A percentile compares a stretch with the other conserved stretches of the same genome.
These are phyloP conservation scores for Zoysia matrella DNA, from an alignment of 202 grass and related monocot genomes.

Conservation along the genomic window DNA sequence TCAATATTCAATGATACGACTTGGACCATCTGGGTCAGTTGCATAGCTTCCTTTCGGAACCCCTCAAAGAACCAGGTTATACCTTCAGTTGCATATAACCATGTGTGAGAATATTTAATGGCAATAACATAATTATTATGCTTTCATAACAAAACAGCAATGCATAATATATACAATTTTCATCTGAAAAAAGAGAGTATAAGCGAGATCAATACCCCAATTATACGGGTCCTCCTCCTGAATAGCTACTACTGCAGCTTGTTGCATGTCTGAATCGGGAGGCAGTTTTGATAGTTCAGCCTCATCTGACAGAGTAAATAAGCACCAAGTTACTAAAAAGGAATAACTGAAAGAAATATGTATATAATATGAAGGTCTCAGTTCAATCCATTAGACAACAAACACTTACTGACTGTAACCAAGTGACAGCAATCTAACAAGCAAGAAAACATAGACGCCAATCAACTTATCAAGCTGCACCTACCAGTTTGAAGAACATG, in stretches of 20 bases:
- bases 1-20: constrained; percentile 84
- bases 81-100: constrained; percentile 59
- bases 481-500: too few species aligned
- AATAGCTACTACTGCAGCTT: constrained; percentile 73
- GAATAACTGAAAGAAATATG: constrained; percentile 20
- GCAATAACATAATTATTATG: background rate
- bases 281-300: constrained; percentile 66
- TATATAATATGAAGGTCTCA: constrained; percentile 7
- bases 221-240: constrained; percentile 88
- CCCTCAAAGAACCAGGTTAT: constrained; percentile 89
- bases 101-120: constrained; percentile 34
- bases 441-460: constrained; percentile 6
- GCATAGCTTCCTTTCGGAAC: constrained; percentile 97
- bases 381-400: too few species aligned
- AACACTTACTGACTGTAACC: too few species aligned
- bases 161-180: too few species aligned
- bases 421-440: constrained; percentile 9
- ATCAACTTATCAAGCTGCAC: background rate
- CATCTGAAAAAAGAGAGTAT: background rate
- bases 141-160: too few species aligned
- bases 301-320: constrained; percentile 61
- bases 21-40: constrained; percentile 77
- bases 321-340: constrained; percentile 27
- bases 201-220: constrained; percentile 69
- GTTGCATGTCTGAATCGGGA: constrained; percentile 86